phyloP scores from a whole-genome alignment of 23 red algal species.

The Gracilaria domingensis region DNA sequence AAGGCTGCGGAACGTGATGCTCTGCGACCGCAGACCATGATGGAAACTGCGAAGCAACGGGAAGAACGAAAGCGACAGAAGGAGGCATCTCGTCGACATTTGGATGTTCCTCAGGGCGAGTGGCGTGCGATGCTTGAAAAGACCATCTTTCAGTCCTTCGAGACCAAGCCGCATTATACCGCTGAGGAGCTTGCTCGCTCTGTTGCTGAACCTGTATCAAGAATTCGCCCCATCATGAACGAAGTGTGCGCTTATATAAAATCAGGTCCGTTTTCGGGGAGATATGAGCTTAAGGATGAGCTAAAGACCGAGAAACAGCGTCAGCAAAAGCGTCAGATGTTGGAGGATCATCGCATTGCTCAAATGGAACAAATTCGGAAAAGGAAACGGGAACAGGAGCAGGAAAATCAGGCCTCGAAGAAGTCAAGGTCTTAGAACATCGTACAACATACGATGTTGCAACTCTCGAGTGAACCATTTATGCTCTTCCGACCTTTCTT shows the following conservation, averaged over 20 bases:
- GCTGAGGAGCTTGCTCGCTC: slow-evolving; percentile 72
- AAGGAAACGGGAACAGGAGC: slow-evolving; percentile 44
- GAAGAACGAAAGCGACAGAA: slow-evolving; percentile 58
- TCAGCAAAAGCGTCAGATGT: slow-evolving; percentile 49
- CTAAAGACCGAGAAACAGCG: slow-evolving; percentile 87
- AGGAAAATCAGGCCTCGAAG: slow-evolving; percentile 35
- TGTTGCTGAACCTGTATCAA: slow-evolving; percentile 26
- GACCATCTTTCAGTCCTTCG: slow-evolving; percentile 75
- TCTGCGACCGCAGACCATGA: slow-evolving; percentile 40
- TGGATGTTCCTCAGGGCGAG: slow-evolving; percentile 61
- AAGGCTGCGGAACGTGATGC: slow-evolving; percentile 43
- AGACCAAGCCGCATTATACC: slow-evolving; percentile 65
- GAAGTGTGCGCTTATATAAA: slow-evolving; percentile 84
- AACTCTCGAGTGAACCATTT: not conserved
- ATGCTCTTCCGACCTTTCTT: too few relatives aligned
- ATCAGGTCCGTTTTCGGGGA: slow-evolving; percentile 77
- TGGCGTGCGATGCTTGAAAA: slow-evolving; percentile 47
- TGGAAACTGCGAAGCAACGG: slow-evolving; percentile 56
- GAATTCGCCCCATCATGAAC: slow-evolving; percentile 76
- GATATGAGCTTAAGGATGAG: slow-evolving; percentile 94
- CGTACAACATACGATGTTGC: not conserved
- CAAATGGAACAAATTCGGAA: slow-evolving; percentile 56
- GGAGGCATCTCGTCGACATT: slow-evolving; percentile 53
- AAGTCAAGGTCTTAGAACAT: slow-evolving; percentile 22
- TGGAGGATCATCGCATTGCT: slow-evolving; percentile 44